Evolutionary conservation across 2,329 filamentous ascomycete genomes (phyloP), one percentile per base, ranked within the genome.

Genomic region (Purpureocillium takamizusanense): DNA sequence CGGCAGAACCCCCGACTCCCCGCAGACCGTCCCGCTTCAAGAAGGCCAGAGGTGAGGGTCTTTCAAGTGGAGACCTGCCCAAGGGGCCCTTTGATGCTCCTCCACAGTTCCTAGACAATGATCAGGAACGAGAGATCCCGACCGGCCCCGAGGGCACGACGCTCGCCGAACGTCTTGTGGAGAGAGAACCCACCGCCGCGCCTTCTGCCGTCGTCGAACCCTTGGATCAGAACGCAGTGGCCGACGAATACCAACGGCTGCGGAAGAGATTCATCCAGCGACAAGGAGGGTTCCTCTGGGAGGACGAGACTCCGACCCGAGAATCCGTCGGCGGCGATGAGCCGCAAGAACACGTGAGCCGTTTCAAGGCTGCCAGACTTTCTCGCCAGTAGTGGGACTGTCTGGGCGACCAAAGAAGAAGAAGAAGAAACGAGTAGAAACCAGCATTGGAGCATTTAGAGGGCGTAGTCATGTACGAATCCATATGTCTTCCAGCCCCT

Each of bases 191-290:
- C 8, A 53, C 47, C 5, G 42, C 48, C n/a, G 41, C 49, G 43
- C 76, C 77, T 0, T 76, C 84, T 47, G 81, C 85, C 46, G 67
- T 90, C 30, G 83, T 95, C 5, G 70, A 78, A 15, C 47, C 51
- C n/a, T 65, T 89, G 23, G 68, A 90, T 36, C 74, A 83, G 38
- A 79, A 85, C 45, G 83, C 94, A 57, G 79, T 94, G 12, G 81
- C 85, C 7, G 76, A 78, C 29, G 85, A 94, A 54, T 94, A 94
- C 59, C 83, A 94, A 57, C 79, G 77, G 33, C 70, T 86, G 58
- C 82, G 90, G 15, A 94, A 89, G 55, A 77, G 76, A 51, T 81
- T 94, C 61, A 88, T 95, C 38, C 78, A 87, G 48, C 75, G 80
- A 49, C 78, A 92, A 50, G 88, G 88, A 37, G 88, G 88, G 3